Evolutionary conservation across 805 yeast species (phyloP), one percentile per base, ranked within the genome.

Genomic region (Yarrowia sp.): DNA sequence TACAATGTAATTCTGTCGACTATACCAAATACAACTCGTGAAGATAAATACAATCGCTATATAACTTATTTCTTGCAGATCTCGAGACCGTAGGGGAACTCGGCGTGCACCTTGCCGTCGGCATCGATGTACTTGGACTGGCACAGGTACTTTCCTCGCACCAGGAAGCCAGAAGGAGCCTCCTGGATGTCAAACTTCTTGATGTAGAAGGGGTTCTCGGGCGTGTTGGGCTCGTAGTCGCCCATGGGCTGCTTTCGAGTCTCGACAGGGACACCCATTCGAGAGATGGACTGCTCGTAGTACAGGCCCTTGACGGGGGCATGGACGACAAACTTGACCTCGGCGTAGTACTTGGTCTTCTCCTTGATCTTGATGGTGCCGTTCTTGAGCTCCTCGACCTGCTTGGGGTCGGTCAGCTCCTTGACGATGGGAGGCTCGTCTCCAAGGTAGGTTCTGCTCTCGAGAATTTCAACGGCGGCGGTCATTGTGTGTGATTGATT

Each of bases 231-330:
- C 9, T 96, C 92, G 73, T 86, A 92, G 3, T 94, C 86, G 3
- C 97, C 97, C 71, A 90, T 80, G 46, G 92, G 94, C 73, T 90
- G 96, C 66, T 89, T 96, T 42, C 85, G 76, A 71, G 87, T 89
- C 71, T 90, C 96, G 39, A 92, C 90, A 24, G 92, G 82, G 65
- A 92, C 88, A 32, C 96, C 97, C 1, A 92, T 84, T 72, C 91
- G 88, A 74, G 90, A 90, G 66, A 90, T 87, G 18, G 83, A 84
- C 73, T 90, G 97, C 66, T 89, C 80, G 73, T 91, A 92, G 71
- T 87, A 85, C 71, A 92, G 81, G 0, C 97, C 97, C 1, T 97
- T 91, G 68, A 92, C 85, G 66, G 92, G 89, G 72, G 89, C 96
- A 69, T 88, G 97, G 32, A 92, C 87, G 67, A 90, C 82, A 77